Percentiles rank a stretch among this genome's conserved stretches.
phyloP scores from a whole-genome alignment of 352 stramenopile species.

The Pelagophyceae sp. region DNA sequence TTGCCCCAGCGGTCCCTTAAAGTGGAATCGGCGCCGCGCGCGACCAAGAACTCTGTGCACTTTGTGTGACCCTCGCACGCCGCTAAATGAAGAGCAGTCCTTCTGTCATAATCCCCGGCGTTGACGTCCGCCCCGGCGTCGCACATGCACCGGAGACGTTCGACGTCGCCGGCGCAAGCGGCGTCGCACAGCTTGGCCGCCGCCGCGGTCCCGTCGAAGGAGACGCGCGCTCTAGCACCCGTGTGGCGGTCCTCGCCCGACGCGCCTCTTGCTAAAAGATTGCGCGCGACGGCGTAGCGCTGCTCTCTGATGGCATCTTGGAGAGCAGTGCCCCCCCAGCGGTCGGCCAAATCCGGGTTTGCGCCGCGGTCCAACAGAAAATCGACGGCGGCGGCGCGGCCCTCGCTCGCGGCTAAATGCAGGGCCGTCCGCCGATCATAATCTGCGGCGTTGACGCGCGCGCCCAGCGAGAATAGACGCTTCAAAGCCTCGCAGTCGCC shows the following conservation, averaged over 20 bases:
- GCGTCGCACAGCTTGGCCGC: neutral
- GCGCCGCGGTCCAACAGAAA: conserved; percentile 10
- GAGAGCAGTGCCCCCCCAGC: neutral
- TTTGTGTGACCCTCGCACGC: conserved; percentile 54
- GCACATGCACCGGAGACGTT: neutral
- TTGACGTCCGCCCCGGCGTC: conserved; percentile 17
- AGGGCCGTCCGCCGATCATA: conserved; percentile 48
- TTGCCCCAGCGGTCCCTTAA: conserved; percentile 54
- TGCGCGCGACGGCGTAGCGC: neutral
- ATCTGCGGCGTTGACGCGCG: conserved; percentile 40
- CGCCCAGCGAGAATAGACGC: neutral
- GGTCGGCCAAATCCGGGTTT: neutral
- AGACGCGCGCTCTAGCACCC: neutral
- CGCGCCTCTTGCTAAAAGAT: neutral
- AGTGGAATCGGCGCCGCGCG: conserved; percentile 47
- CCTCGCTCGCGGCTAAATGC: conserved; percentile 47
- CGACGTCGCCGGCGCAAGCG: neutral
- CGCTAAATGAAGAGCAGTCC: conserved; percentile 59
- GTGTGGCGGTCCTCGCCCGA: no score
- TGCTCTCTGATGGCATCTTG: neutral
- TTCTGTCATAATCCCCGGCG: conserved; percentile 45
- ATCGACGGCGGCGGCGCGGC: conserved; percentile 24
- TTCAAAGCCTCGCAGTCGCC: neutral
- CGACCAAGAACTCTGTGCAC: conserved; percentile 45
- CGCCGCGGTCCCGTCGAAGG: neutral